A percentile compares a stretch with the other conserved stretches of the same genome.
These are phyloP conservation scores for Boletus eberwhitei DNA, from an alignment of 768 basidiomycete species.

Conservation along the genomic window DNA sequence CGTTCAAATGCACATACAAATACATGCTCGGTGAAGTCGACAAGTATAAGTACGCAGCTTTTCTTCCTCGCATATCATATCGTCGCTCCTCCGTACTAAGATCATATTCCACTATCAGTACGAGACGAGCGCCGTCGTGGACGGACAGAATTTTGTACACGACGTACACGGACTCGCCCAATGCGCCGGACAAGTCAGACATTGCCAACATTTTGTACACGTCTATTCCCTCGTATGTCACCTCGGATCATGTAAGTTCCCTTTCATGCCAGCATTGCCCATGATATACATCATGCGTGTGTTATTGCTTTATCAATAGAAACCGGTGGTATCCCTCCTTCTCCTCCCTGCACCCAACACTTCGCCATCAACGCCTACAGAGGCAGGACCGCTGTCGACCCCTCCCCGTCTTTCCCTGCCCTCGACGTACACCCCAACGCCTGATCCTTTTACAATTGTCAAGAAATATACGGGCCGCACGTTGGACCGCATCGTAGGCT, in stretches of 20 bases:
- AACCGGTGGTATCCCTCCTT: conserved; percentile 81
- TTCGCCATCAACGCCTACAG: conserved; percentile 14
- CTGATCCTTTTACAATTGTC: conserved; percentile 49
- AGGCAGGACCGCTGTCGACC: conserved; percentile 21
- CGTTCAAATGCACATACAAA: conserved; percentile 91
- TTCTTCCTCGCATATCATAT: background rate
- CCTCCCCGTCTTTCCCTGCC: conserved; percentile 51
- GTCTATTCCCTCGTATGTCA: conserved; percentile 76
- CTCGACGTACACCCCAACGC: conserved; percentile 43
- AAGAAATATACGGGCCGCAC: conserved; percentile 65
- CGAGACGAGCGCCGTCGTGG: conserved; percentile 81
- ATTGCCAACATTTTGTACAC: conserved; percentile 74
- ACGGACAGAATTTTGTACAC: conserved; percentile 90
- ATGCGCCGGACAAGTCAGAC: conserved; percentile 45
- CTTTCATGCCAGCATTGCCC: background rate
- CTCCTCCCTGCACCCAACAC: conserved; percentile 48
- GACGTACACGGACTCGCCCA: conserved; percentile 63
- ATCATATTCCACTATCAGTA: conserved; percentile 34
- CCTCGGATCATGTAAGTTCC: conserved; percentile 80
- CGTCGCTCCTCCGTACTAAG: background rate
- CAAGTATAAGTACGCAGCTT: conserved; percentile 61
- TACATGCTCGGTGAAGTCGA: conserved; percentile 79
- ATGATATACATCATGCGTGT: background rate
- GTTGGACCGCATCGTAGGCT: conserved; percentile 74
- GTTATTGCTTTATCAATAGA: conserved; percentile 40